phyloP scores from a whole-genome alignment of 2,329 filamentous ascomycete species.

The Magnaporthiopsis incrustans region DNA sequence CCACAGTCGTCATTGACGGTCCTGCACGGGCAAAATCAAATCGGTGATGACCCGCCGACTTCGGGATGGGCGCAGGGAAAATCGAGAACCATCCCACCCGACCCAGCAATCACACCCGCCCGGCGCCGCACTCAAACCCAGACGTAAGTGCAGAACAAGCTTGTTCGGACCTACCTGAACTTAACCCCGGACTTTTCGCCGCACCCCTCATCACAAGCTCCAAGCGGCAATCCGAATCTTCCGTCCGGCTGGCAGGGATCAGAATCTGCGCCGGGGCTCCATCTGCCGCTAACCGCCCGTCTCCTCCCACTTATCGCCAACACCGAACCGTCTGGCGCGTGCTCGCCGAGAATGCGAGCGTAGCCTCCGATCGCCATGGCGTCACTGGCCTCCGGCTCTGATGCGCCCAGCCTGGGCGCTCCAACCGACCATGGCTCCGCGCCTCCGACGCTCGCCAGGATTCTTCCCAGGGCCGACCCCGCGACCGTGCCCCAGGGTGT shows the following conservation, averaged over 20 bases:
- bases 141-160: neutral
- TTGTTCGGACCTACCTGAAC: neutral
- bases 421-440: conserved; percentile 24
- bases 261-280: neutral
- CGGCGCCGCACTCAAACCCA: neutral
- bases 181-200: neutral
- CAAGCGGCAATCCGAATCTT: neutral
- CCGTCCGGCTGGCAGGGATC: neutral
- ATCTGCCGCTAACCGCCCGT: neutral
- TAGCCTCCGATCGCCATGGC: conserved; percentile 4
- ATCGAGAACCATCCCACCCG: neutral
- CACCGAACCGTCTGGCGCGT: conserved; percentile 8
- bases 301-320: neutral
- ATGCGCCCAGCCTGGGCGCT: conserved; percentile 14
- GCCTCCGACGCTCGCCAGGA: conserved; percentile 18
- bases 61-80: neutral
- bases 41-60: neutral
- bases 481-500: neutral
- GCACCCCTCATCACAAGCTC: neutral
- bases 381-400: conserved; percentile 1
- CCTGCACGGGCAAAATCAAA: neutral
- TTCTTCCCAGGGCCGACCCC: conserved; percentile 22
- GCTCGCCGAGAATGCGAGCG: conserved; percentile 4
- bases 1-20: neutral
- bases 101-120: neutral